Evolutionary conservation across 352 stramenopile genomes (phyloP), one percentile per base, ranked within the genome.

Genomic region (Pythium pectinolyticum): DNA sequence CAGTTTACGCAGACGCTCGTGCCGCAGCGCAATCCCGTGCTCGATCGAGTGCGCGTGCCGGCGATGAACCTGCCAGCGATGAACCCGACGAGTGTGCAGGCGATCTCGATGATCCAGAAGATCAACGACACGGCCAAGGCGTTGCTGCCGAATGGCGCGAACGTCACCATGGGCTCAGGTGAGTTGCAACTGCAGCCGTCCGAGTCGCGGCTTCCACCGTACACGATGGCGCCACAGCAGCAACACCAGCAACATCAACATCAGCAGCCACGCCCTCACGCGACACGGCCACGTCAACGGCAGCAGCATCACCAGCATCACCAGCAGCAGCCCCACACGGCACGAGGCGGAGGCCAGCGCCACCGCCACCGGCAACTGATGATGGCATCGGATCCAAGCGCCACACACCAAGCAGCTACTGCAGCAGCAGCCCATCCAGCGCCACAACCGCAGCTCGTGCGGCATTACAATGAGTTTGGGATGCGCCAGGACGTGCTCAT

Each of bases 381-480:
- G n/a, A 47, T 25, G 32, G 25, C 35, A 19, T n/a, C 14, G 30
- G 25, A 72, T 48, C 14, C 35, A 61, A 17, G 9, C 1, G 20
- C 49, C 6, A 7, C 41, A n/a, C 27, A 34, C 12, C 22, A 37
- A 28, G 32, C 47, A 0, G n/a, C 19, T 24, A 14, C 25, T 2
- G n/a, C 27, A 14, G n/a, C n/a, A 28, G 32, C 47, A 0, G n/a
- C 19, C 17, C 9, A 19, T 2, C 14, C 27, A 14, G 45, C 34
- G 1, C 28, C 34, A 28, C 55, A 53, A 19, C 57, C 75, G 9
- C 74, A 87, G 30, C 75, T 91, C 15, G 64, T 89, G 22, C 75
- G 73, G 28, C 80, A 89, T 28, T 73, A 84, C 57, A 91, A 91
- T 62, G 80, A 89, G 57, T 89, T 89, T 41, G 82, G 82, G 8